Base-by-base conservation (phyloP, 768 basidiomycete genomes). In the Suillus variegatus region DNA sequence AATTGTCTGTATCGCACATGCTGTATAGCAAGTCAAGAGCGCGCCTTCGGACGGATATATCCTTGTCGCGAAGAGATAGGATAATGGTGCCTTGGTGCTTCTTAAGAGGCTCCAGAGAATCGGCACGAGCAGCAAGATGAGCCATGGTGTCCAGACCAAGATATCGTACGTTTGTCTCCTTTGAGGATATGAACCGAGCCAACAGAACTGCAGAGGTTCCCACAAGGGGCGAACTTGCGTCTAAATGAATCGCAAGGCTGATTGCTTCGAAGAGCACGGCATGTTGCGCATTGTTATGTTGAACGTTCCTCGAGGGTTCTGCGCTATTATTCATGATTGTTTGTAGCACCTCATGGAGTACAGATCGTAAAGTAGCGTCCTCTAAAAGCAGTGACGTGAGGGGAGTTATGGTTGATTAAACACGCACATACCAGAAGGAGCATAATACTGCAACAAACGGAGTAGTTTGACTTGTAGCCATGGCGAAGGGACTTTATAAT, bases 201-300 rank as follows among this genome's bases (percentile, higher is more conserved):
- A 99, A 87, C 25, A 99, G 86, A 60, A 94, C 85, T 2, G 96
- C 93, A 35, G 97, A 95, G 7, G 89, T 92, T 64, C 86, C 85
- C 14, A 98, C 96, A 16, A 99, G 84, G 16, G 90, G 87, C 3
- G 95, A 97, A 66, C 87, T 94, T 61, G 93, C 89, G 77, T 99
- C 95, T 67, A 99, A 76, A 77, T 99, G 97, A 68, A 99, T 99
- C 16, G 95, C 95, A 51, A 99, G 88, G 67, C 94, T 84, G 72
- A 99, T 99, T 25, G 97, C 97, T 78, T 99, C 97, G 71, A 99
- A 99, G 16, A 99, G 85, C n/a, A 99, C 88, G 1, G 97, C 93
- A 73, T 99, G 95, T 73, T 97, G 97, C 12, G 97, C 97, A 71
- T 99, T 99, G 76, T 97, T 98, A 73, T 99, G 97, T 74, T 99